Evolutionary conservation across 495 filamentous ascomycete genomes (phyloP).

Genomic region (Lophiostoma macrostomum): DNA sequence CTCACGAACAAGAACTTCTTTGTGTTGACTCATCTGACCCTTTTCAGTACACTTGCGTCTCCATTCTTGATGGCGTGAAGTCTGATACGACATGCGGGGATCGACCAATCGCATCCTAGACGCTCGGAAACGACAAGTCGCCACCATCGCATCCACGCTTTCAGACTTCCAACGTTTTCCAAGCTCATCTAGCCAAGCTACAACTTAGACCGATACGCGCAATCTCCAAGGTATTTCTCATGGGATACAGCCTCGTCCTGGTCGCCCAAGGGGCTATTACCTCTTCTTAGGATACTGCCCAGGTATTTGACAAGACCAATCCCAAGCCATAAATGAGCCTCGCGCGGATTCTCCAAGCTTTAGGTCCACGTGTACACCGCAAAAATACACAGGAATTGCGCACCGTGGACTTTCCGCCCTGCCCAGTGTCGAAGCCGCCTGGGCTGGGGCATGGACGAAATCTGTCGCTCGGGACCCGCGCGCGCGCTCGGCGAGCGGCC

Average conservation of each 20-base stretch:
- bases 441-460: too few species aligned
- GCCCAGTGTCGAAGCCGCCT: too few species aligned
- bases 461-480: too few species aligned
- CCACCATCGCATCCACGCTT: background rate
- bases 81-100: background rate
- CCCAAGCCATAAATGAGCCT: constrained; percentile 1
- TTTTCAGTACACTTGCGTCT: too few species aligned
- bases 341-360: background rate
- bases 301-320: background rate
- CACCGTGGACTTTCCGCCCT: too few species aligned
- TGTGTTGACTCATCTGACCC: too few species aligned
- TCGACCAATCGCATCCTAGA: background rate
- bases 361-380: background rate
- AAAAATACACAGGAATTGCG: background rate
- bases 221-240: constrained; percentile 1
- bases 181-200: background rate
- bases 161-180: background rate
- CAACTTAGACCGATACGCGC: background rate
- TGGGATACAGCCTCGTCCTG: constrained; percentile 9
- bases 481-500: too few species aligned
- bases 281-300: background rate
- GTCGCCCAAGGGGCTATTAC: background rate
- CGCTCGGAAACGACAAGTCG: background rate
- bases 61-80: too few species aligned
- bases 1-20: too few species aligned